phyloP scores from a whole-genome alignment of 2,329 filamentous ascomycete species.

The Zymoseptoria brevis region DNA sequence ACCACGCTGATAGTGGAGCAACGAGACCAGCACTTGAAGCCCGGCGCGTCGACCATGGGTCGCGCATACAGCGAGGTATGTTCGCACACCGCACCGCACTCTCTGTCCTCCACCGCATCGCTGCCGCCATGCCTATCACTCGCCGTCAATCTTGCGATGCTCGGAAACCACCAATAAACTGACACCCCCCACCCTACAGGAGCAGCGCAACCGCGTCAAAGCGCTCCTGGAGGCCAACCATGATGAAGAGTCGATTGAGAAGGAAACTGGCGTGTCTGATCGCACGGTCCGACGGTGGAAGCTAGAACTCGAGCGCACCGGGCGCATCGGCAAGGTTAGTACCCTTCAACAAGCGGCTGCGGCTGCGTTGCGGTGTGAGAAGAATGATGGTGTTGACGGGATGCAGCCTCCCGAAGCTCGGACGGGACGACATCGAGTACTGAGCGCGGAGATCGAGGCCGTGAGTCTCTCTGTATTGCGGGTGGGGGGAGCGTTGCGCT shows the following conservation, averaged over 20 bases:
- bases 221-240: conserved; percentile 26
- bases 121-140: not conserved
- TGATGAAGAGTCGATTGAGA: conserved; percentile 31
- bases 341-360: not conserved
- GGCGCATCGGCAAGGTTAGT: conserved; percentile 29
- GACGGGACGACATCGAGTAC: conserved; percentile 29
- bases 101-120: not conserved
- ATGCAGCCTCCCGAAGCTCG: conserved; percentile 28
- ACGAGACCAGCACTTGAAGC: not conserved
- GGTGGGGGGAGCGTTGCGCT: not conserved
- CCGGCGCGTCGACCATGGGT: not conserved
- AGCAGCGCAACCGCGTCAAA: not conserved
- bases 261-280: conserved; percentile 31
- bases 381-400: not conserved
- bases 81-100: not conserved
- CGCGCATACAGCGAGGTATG: not conserved
- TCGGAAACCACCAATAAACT: not conserved
- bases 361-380: not conserved
- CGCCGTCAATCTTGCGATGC: not conserved
- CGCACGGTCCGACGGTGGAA: conserved; percentile 30
- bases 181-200: not conserved
- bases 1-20: not conserved
- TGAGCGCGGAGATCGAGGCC: conserved; percentile 29
- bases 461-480: conserved; percentile 7
- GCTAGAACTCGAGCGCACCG: conserved; percentile 31